These are phyloP conservation scores for Sordariomycetes sp. DNA, from an alignment of 2,329 filamentous ascomycete species.

Conservation along the genomic window DNA sequence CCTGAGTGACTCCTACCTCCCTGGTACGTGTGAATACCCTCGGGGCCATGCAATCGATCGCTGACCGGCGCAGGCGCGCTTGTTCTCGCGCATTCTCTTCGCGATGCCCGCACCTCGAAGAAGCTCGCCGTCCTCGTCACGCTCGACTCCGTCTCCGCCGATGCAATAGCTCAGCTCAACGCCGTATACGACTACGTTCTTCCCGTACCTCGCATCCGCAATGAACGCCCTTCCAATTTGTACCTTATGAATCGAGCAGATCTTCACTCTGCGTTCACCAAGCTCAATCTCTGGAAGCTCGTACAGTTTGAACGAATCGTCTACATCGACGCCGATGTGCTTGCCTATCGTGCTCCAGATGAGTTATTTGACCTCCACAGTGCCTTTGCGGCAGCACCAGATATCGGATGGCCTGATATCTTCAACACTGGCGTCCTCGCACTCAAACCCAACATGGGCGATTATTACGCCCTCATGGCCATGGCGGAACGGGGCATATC, in stretches of 20 bases:
- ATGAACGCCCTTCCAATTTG: conserved; percentile 67
- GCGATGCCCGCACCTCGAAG: conserved; percentile 79
- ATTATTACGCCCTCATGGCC: conserved; percentile 76
- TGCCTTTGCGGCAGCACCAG: conserved; percentile 66
- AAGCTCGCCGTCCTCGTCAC: conserved; percentile 82
- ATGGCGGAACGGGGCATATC: conserved; percentile 82
- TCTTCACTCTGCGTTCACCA: conserved; percentile 88
- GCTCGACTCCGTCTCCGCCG: conserved; percentile 64
- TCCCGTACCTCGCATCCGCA: conserved; percentile 71
- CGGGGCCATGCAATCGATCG: neutral
- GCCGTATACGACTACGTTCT: conserved; percentile 82
- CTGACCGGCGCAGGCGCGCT: conserved; percentile 57
- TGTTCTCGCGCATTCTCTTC: conserved; percentile 87
- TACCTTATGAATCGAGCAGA: conserved; percentile 88
- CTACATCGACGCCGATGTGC: conserved; percentile 88
- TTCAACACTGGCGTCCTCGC: conserved; percentile 99
- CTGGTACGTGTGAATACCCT: conserved; percentile 60
- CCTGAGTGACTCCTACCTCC: conserved; percentile 84
- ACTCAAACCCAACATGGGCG: conserved; percentile 73
- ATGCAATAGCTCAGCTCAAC: conserved; percentile 71
- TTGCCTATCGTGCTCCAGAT: conserved; percentile 84
- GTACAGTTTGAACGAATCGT: conserved; percentile 86
- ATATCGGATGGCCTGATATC: conserved; percentile 95
- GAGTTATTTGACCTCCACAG: conserved; percentile 69
- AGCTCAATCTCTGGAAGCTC: conserved; percentile 90